Evolutionary conservation across 2,329 filamentous ascomycete species (phyloP), one percentile per base, ranked within the genome.

Genomic region (Epichloe gansuensis): DNA sequence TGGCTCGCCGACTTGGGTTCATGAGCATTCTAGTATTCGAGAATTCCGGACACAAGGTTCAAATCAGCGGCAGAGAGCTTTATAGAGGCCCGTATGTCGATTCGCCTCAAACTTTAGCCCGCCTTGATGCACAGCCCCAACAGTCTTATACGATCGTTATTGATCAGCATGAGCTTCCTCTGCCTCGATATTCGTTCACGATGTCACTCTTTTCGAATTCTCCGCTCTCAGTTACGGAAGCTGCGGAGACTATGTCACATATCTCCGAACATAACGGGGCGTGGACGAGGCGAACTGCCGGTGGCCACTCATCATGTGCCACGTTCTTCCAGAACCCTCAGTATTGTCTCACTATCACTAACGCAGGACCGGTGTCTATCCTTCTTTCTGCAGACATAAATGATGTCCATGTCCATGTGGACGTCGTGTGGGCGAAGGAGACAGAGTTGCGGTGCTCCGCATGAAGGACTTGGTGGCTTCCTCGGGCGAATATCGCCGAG

Each of bases 291-390:
- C 80, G 84, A 48, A 91, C 85, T 1, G 88, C 90, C 4, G 93
- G 93, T 23, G 93, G 93, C 34, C 94, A 90, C 63, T 81, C 88
- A 1, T 82, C 84, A 55, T 86, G 84, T 31, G 69, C 85, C 2
- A 81, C 78, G 8, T 97, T 93, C 69, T 79, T 85, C n/a, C 75
- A 78, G 53, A 98, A 97, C 60, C 93, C 93, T 0, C 91, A 96
- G 65, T 97, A 88, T 65, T 78, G 78, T 53, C 73, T 98, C 6
- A 68, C 72, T 13, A 62, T 91, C 47, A 62, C 76, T 1, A 65
- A 69, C 4, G 63, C 71, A 3, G 82, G 85, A 0, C 77, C 83
- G 7, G 67, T 96, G 1, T 82, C 83, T 3, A 75, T 96, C 17
- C 72, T 95, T 1, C 75, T 97, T 2, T 85, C 88, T 57, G 85